Conservation (phyloP, 208 protist genomes). For the Acanthamoeba castellanii region DNA sequence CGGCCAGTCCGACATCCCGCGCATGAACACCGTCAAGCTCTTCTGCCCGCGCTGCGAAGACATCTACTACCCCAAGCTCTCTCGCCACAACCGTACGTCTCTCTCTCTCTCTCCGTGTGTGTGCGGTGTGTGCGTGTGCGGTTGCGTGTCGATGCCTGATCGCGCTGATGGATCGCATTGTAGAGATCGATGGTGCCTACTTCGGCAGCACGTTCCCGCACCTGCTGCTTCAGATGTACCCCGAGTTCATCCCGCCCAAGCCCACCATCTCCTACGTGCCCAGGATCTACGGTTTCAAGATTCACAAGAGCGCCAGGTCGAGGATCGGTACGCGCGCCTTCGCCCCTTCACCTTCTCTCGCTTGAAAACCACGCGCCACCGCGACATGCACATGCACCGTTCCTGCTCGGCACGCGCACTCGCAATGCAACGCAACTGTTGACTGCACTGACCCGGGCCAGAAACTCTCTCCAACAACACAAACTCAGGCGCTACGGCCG, state of each 20-base stretch:
- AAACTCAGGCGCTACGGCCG: not conserved
- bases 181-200: slow-evolving; percentile 95
- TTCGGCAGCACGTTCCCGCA: slow-evolving; percentile 98
- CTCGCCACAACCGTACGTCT: slow-evolving; percentile 92
- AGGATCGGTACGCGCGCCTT: slow-evolving; percentile 8
- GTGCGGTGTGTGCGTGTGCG: not conserved
- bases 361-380: too few species aligned
- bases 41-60: slow-evolving; percentile 98
- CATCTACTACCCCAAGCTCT: slow-evolving; percentile 96
- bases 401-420: too few species aligned
- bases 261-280: slow-evolving; percentile 94
- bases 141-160: slow-evolving; percentile 1
- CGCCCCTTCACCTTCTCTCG: not conserved
- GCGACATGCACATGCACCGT: too few species aligned
- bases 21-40: slow-evolving; percentile 93
- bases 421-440: not conserved
- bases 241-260: slow-evolving; percentile 87
- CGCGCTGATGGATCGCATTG: not conserved
- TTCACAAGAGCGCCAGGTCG: slow-evolving; percentile 86
- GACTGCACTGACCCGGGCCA: not conserved
- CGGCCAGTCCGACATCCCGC: slow-evolving; percentile 95
- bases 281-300: slow-evolving; percentile 97
- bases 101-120: not conserved
- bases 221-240: slow-evolving; percentile 92
- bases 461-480: not conserved